A percentile compares a stretch with the other conserved stretches of the same genome.
Conservation (phyloP, 2,329 filamentous ascomycete species). For the Hypocreales sp. region DNA sequence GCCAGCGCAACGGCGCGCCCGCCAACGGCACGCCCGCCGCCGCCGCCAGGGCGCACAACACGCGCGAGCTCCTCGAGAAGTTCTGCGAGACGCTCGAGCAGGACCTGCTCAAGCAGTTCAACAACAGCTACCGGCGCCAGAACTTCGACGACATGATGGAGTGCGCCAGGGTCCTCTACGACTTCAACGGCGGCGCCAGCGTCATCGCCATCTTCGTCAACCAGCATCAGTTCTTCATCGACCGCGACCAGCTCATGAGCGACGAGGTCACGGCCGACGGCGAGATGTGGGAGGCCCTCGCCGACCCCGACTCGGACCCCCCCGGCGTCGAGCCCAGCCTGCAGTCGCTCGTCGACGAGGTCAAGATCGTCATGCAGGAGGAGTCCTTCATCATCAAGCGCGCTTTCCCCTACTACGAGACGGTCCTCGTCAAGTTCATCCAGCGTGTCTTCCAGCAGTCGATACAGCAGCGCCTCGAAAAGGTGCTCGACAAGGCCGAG, state of each 20-base stretch:
- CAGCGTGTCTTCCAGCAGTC: conserved; percentile 97
- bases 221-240: conserved; percentile 98
- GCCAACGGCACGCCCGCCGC: conserved; percentile 26
- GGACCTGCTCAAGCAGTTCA: conserved; percentile 88
- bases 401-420: conserved; percentile 92
- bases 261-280: conserved; percentile 67
- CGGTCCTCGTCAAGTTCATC: conserved; percentile 81
- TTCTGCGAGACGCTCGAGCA: conserved; percentile 94
- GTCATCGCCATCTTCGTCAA: conserved; percentile 96
- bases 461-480: conserved; percentile 87
- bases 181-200: conserved; percentile 91
- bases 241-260: conserved; percentile 77
- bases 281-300: conserved; percentile 77
- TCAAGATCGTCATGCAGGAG: conserved; percentile 89
- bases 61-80: conserved; percentile 84
- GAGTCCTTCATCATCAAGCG: conserved; percentile 94
- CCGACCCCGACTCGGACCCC: conserved; percentile 85
- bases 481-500: conserved; percentile 89
- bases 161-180: conserved; percentile 81
- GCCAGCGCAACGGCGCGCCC: conserved; percentile 31
- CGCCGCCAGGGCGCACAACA: conserved; percentile 41
- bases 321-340: conserved; percentile 84
- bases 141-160: conserved; percentile 98
- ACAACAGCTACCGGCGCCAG: conserved; percentile 87
- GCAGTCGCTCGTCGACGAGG: conserved; percentile 85